Percentiles rank a stretch among this genome's conserved stretches.
These are phyloP conservation scores for Aspergillus nidulans DNA, from an alignment of 495 filamentous ascomycete species.

Conservation along the genomic window DNA sequence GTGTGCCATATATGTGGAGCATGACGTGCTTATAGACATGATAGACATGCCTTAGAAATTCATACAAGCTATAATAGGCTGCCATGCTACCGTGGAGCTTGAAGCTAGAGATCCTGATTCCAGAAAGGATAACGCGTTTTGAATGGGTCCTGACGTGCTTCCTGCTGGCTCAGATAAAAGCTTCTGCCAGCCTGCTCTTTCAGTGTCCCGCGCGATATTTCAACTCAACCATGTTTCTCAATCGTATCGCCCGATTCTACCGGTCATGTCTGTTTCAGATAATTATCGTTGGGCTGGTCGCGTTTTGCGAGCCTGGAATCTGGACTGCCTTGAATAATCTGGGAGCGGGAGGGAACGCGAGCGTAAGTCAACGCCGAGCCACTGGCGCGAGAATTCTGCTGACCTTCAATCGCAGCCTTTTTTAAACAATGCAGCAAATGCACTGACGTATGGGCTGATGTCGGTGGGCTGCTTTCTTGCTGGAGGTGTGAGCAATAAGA, in stretches of 20 bases:
- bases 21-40: constrained; percentile 6
- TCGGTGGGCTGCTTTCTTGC: constrained; percentile 51
- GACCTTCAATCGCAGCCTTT: not conserved
- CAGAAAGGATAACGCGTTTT: not conserved
- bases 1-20: constrained; percentile 5
- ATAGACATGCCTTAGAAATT: not conserved
- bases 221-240: not conserved
- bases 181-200: not conserved
- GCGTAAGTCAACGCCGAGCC: constrained; percentile 42
- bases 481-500: constrained; percentile 48
- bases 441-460: constrained; percentile 55
- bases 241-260: constrained; percentile 22
- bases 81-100: not conserved
- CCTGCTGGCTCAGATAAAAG: not conserved
- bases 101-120: not conserved
- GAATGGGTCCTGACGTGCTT: constrained; percentile 1
- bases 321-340: constrained; percentile 57
- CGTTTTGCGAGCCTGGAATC: constrained; percentile 55
- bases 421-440: constrained; percentile 49
- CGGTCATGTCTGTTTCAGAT: constrained; percentile 53
- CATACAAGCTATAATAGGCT: not conserved
- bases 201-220: not conserved
- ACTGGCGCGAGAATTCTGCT: not conserved
- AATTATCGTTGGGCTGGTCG: constrained; percentile 50
- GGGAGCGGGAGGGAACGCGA: constrained; percentile 54